Evolutionary conservation across 2,329 filamentous ascomycete genomes (phyloP), one percentile per base, ranked within the genome.

Genomic region (Penicillium glabrum): DNA sequence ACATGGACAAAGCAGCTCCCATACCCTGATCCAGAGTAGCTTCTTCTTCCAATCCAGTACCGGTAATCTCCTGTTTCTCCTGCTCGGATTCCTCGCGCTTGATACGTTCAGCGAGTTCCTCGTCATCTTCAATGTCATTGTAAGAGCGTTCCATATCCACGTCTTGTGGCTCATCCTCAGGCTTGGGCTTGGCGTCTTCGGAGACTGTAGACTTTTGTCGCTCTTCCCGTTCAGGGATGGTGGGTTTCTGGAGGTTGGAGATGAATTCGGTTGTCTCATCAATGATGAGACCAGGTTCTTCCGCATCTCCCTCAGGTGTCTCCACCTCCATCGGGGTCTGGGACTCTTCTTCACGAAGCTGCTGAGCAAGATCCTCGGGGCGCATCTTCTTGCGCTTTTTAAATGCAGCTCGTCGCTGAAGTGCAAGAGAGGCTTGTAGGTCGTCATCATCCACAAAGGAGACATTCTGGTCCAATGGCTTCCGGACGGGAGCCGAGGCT

Each of bases 211-310:
- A 69, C 57, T 72, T 69, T 53, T 65, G 70, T 60, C 67, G 69
- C 68, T 69, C 67, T 27, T 74, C 82, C 68, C 82, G 76, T 74
- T 89, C 77, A 69, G 82, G 77, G 11, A 82, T 74, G 2, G 77
- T 83, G 14, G 88, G 85, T 57, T 88, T 89, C 69, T 88, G 89
- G 54, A 99, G 77, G 53, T 91, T 91, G 26, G 92, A 89, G 29
- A 99, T 89, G 67, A 99, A 99, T 67, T 96, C 93, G 0, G 92
- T 92, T 0, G 93, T 96, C 70, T 97, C 95, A 59, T 97, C 93
- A 56, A 99, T 93, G n/a, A 97, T 84, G 1, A 99, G 80, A 1
- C 92, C 93, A 2, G 79, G 80, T 33, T 78, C 78, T 50, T 83
- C 80, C 43, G 82, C 80, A 10, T 75, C 69, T 21, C 79, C 78